phyloP scores from a whole-genome alignment of 225 moss, liverwort and hornwort genomes.

The Pseudoscleropodium purum region DNA sequence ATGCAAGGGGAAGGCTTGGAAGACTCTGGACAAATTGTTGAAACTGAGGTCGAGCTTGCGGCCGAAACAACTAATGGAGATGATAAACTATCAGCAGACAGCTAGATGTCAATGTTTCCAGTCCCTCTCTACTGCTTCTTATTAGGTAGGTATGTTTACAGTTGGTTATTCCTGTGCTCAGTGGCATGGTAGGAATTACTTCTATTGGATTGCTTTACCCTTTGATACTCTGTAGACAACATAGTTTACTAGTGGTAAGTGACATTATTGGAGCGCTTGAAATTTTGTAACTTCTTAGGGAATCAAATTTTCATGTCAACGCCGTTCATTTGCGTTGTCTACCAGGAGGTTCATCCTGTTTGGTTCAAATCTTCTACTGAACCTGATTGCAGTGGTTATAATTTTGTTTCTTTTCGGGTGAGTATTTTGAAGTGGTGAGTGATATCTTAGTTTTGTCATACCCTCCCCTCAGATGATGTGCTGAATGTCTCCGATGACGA shows the following conservation, averaged over 20 bases:
- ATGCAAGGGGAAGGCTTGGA: conserved; percentile 3
- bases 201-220: background rate
- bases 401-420: background rate
- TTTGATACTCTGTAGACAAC: background rate
- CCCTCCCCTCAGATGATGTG: background rate
- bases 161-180: background rate
- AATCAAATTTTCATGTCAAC: background rate
- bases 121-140: background rate
- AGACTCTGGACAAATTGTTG: conserved; percentile 17
- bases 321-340: background rate
- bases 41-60: conserved; percentile 33
- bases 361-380: background rate
- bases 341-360: background rate
- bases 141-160: background rate
- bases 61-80: conserved; percentile 31
- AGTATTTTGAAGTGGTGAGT: background rate
- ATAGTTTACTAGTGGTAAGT: background rate
- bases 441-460: too few species aligned
- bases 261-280: background rate
- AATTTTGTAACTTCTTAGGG: conserved; percentile 1
- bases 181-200: background rate
- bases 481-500: background rate
- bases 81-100: background rate
- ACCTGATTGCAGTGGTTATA: background rate
- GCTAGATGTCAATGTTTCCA: background rate